Conservation (phyloP, 2,329 filamentous ascomycete species). For the Scytalidium lignicola region DNA sequence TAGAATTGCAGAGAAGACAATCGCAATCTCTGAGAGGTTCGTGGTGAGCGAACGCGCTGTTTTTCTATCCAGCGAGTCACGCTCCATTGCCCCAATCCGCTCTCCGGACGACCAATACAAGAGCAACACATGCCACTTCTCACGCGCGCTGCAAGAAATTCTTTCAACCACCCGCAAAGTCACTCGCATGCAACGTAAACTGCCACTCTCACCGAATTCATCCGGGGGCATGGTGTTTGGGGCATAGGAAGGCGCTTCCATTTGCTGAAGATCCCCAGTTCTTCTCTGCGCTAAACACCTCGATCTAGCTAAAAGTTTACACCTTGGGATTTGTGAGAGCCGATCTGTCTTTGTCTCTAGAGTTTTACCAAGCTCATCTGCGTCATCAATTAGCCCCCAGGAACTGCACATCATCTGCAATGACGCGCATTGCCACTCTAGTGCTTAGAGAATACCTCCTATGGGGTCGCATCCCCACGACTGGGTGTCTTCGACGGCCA, state of each 20-base stretch:
- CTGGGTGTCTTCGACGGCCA: conserved; percentile 20
- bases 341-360: not conserved
- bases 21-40: not conserved
- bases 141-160: not conserved
- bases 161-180: not conserved
- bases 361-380: not conserved
- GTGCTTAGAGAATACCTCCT: conserved; percentile 26
- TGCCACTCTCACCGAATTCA: not conserved
- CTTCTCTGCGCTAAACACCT: no score
- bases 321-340: not conserved
- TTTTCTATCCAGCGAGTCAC: not conserved
- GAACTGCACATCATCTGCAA: conserved; percentile 9
- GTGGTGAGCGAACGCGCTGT: not conserved
- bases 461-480: conserved; percentile 19
- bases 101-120: conserved; percentile 18
- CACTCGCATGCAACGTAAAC: not conserved
- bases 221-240: not conserved
- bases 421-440: conserved; percentile 20
- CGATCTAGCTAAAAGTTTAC: not conserved
- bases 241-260: not conserved
- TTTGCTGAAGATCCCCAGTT: not conserved
- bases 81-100: conserved; percentile 1
- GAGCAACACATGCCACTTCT: conserved; percentile 17
- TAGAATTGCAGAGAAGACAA: not conserved
- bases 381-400: not conserved